Conservation (phyloP, 345 rosid genomes). For the Hibiscus trionum region DNA sequence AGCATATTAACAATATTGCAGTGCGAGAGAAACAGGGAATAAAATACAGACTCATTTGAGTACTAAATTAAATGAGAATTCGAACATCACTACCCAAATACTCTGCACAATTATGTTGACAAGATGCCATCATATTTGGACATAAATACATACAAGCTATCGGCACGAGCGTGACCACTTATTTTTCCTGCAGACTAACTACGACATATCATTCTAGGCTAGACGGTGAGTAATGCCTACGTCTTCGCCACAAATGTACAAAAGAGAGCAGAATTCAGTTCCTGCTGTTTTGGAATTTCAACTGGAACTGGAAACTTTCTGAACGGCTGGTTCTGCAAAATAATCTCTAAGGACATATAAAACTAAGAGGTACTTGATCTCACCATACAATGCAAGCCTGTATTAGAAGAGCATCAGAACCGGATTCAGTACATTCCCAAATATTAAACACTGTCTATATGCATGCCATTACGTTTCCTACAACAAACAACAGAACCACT, state of each 20-base stretch:
- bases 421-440: neutral
- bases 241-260: constrained; percentile 12
- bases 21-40: neutral
- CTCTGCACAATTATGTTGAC: constrained; percentile 17
- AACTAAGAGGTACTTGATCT: neutral
- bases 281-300: neutral
- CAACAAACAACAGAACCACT: neutral
- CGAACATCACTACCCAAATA: constrained; percentile 8
- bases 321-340: neutral
- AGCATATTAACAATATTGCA: neutral
- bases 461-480: neutral
- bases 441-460: neutral
- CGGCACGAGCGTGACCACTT: constrained; percentile 7
- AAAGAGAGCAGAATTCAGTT: neutral
- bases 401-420: neutral
- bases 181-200: constrained; percentile 21
- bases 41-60: neutral
- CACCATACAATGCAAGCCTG: constrained; percentile 10
- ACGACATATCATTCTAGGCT: neutral
- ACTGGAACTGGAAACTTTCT: constrained; percentile 12
- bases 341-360: neutral
- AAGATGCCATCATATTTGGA: constrained; percentile 12
- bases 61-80: constrained; percentile 1
- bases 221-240: constrained; percentile 4
- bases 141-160: constrained; percentile 8